Percentiles rank a stretch among this genome's conserved stretches.
Conservation (phyloP, 768 basidiomycete species). For the Agrocybe praecox region DNA sequence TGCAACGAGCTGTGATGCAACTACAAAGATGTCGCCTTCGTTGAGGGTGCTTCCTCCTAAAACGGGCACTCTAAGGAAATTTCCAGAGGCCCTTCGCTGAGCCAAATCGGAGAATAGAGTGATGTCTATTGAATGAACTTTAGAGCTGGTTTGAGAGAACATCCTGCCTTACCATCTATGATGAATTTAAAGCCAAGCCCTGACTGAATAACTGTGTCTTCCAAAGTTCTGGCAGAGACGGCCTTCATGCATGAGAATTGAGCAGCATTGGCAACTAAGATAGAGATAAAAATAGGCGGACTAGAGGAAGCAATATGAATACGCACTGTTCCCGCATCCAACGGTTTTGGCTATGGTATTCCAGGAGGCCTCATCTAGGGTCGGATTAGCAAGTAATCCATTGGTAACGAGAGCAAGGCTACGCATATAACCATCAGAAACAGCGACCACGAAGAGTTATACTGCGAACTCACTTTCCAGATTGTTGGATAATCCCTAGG, state of each 20-base stretch:
- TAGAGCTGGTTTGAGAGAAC: background rate
- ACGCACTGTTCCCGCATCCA: conserved; percentile 34
- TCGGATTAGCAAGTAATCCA: conserved; percentile 8
- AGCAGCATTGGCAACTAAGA: conserved; percentile 19
- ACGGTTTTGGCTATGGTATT: conserved; percentile 29
- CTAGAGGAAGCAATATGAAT: background rate
- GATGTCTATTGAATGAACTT: conserved; percentile 20
- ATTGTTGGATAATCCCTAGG: conserved; percentile 35
- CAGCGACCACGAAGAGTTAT: background rate
- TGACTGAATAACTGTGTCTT: conserved; percentile 32
- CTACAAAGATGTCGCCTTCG: conserved; percentile 38
- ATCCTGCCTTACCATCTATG: conserved; percentile 27
- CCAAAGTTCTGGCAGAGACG: conserved; percentile 29
- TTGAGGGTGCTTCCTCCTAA: conserved; percentile 32
- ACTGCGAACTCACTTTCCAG: conserved; percentile 31
- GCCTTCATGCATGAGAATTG: conserved; percentile 40
- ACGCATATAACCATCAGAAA: background rate
- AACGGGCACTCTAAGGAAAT: conserved; percentile 31
- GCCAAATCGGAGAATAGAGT: conserved; percentile 34
- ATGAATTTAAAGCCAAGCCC: conserved; percentile 28
- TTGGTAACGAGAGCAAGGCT: conserved; percentile 15
- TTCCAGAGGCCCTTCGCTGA: conserved; percentile 25
- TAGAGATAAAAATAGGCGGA: background rate
- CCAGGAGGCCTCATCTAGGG: conserved; percentile 28
- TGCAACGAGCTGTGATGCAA: conserved; percentile 26